Conservation (phyloP, 176 grass and related monocot genomes). For the Oryza officinalis region DNA sequence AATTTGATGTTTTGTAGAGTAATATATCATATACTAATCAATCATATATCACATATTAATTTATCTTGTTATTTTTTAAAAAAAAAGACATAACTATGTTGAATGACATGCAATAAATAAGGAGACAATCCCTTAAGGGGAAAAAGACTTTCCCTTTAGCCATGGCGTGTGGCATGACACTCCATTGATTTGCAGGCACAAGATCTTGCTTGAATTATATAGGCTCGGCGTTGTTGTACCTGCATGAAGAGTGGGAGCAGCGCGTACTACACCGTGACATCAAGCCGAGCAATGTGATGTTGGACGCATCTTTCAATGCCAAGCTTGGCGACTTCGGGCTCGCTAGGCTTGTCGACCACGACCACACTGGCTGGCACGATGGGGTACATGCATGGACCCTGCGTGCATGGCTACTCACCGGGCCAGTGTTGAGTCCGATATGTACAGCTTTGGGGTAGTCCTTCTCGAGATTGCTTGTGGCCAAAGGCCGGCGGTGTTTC, state of each 20-base stretch:
- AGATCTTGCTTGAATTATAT: neutral
- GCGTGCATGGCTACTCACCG: neutral
- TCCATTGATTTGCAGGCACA: too few species aligned
- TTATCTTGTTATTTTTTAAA: too few species aligned
- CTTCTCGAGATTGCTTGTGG: conserved; percentile 40
- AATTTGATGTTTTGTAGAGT: too few species aligned
- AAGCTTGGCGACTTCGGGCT: conserved; percentile 43
- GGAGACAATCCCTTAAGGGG: too few species aligned
- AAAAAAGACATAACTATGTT: too few species aligned
- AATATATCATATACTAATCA: too few species aligned
- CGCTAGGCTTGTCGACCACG: conserved; percentile 1
- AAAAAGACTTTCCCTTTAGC: too few species aligned
- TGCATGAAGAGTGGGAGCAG: conserved; percentile 13
- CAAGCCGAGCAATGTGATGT: conserved; percentile 50
- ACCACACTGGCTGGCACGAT: neutral
- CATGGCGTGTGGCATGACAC: too few species aligned
- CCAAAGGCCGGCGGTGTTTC: neutral
- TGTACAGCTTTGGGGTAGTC: conserved; percentile 42
- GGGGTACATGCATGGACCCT: conserved; percentile 21
- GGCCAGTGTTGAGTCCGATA: neutral
- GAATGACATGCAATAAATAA: too few species aligned
- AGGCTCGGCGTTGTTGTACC: conserved; percentile 5
- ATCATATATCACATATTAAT: too few species aligned
- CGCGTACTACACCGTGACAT: conserved; percentile 21
- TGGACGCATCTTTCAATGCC: neutral